These are phyloP conservation scores for Xylona heveae DNA, from an alignment of 495 filamentous ascomycete genomes.

Conservation along the genomic window DNA sequence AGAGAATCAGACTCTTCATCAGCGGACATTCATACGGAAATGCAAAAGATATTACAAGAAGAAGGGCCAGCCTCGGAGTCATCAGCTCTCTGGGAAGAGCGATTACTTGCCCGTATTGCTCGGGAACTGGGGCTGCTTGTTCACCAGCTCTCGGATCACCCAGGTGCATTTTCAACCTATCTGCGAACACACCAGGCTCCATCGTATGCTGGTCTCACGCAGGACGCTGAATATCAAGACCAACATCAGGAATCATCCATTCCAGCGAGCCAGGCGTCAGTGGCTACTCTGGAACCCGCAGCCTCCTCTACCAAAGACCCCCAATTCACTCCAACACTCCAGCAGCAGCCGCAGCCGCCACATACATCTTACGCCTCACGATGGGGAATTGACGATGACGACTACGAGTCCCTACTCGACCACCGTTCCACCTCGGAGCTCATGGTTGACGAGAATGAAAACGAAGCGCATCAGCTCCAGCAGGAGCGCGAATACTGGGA, in stretches of 20 bases:
- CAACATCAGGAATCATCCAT: too few species aligned
- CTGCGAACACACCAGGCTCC: conserved; percentile 23
- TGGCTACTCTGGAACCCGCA: conserved; percentile 2
- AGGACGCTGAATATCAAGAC: too few species aligned
- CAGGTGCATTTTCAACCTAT: conserved; percentile 67
- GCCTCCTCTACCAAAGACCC: conserved; percentile 14
- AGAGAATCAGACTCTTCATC: conserved; percentile 9
- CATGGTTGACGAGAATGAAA: conserved; percentile 2
- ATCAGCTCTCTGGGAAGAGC: conserved; percentile 40
- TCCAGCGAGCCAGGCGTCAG: conserved; percentile 12
- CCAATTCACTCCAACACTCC: conserved; percentile 26
- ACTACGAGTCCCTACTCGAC: conserved; percentile 9
- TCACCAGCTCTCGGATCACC: conserved; percentile 58
- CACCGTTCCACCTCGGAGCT: too few species aligned
- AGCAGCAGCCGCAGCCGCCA: conserved; percentile 12
- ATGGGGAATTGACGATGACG: conserved; percentile 50
- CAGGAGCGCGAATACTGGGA: conserved; percentile 58
- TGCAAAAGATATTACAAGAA: conserved; percentile 19
- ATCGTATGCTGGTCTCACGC: conserved; percentile 24
- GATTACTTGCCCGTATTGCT: conserved; percentile 63
- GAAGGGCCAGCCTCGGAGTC: conserved; percentile 9
- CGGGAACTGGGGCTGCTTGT: conserved; percentile 70
- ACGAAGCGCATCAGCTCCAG: conserved; percentile 8
- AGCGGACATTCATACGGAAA: conserved; percentile 5
- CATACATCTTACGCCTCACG: conserved; percentile 27